Percentiles rank a stretch among this genome's conserved stretches.
Conservation (phyloP, 75 land plant genomes). For the Ceratopteris richardii region DNA sequence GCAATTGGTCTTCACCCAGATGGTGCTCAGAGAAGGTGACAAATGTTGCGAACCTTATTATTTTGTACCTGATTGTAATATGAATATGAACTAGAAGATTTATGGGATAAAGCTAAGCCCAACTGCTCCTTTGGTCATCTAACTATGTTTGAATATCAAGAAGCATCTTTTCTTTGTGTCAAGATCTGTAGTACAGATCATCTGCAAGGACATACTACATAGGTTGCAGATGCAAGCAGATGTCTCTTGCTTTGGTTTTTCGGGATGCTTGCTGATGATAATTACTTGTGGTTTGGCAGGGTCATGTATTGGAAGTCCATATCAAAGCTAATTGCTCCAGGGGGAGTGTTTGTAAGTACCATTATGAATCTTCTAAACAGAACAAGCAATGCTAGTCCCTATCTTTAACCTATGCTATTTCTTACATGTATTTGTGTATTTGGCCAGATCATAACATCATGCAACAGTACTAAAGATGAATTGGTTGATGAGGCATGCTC, state of each 20-base stretch:
- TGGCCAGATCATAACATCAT: slow-evolving; percentile 79
- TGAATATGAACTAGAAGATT: neutral
- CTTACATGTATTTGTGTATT: no score
- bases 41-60: neutral
- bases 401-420: no score
- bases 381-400: no score
- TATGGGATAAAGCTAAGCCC: no score
- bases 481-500: slow-evolving; percentile 67
- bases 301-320: slow-evolving; percentile 86
- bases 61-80: neutral
- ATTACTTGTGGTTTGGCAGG: slow-evolving; percentile 32
- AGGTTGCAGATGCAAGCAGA: no score
- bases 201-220: no score
- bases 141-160: no score
- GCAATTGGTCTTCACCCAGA: slow-evolving; percentile 96
- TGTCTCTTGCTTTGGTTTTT: no score
- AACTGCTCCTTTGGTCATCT: no score
- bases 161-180: no score
- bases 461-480: slow-evolving; percentile 94
- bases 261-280: no score
- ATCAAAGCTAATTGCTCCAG: slow-evolving; percentile 64
- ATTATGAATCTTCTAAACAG: neutral
- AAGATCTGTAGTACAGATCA: no score
- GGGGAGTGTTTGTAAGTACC: slow-evolving; percentile 66
- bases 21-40: slow-evolving; percentile 77